Conservation (phyloP, 1,284 basidiomycete genomes). For the Cryptococcus maquisensis region DNA sequence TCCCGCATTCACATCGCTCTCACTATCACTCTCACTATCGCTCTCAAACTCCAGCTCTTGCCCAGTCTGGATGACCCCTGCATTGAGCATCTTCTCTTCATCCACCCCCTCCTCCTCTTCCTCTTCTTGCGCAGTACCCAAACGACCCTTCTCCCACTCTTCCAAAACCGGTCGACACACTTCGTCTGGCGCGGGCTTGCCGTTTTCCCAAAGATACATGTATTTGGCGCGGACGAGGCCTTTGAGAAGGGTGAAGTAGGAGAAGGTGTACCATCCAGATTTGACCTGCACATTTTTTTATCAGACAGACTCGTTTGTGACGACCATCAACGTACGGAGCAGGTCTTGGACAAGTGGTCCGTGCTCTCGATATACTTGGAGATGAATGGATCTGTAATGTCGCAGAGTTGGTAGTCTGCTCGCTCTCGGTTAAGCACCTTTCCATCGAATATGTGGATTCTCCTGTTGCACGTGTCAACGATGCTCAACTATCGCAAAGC, state of each 20-base stretch:
- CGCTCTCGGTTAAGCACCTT: conserved; percentile 69
- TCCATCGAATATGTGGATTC: conserved; percentile 87
- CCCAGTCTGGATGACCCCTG: background rate
- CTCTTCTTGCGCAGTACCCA: conserved; percentile 1
- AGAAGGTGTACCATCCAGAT: conserved; percentile 71
- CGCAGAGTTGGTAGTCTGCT: conserved; percentile 88
- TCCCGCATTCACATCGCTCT: background rate
- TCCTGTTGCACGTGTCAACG: conserved; percentile 27
- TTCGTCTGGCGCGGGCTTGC: conserved; percentile 24
- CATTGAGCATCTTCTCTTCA: background rate
- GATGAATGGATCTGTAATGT: conserved; percentile 79
- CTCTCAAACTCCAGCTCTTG: background rate
- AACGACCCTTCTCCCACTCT: conserved; percentile 18
- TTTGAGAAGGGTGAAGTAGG: conserved; percentile 74
- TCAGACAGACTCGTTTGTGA: too few species aligned
- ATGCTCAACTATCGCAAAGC: background rate
- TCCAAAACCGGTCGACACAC: conserved; percentile 22
- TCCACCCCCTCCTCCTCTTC: conserved; percentile 6
- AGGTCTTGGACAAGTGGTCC: conserved; percentile 61
- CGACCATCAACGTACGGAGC: conserved; percentile 58
- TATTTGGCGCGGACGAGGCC: conserved; percentile 80
- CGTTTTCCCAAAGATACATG: conserved; percentile 65
- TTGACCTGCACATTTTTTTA: conserved; percentile 6
- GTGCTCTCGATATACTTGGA: conserved; percentile 71
- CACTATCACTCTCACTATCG: background rate